Percentiles rank a stretch among this genome's conserved stretches.
These are phyloP conservation scores for Paramecium caudatum DNA, from an alignment of 73 alveolate genomes.

Conservation along the genomic window DNA sequence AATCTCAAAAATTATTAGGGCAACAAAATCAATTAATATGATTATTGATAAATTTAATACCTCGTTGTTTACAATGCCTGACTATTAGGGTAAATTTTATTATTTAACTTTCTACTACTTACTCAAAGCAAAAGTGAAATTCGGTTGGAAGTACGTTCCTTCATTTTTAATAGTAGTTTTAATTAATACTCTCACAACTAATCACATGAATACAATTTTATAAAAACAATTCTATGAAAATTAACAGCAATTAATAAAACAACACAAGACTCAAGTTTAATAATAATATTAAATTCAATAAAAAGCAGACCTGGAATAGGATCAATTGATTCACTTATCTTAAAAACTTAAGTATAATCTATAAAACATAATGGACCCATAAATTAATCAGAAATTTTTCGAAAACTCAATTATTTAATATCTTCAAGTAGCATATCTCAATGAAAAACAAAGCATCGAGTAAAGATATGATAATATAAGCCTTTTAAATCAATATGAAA, in stretches of 20 bases:
- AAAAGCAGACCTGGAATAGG: too few species aligned
- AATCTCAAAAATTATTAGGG: not conserved
- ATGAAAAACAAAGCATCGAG: not conserved
- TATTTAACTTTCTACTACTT: too few species aligned
- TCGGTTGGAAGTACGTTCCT: not conserved
- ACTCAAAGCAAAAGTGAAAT: not conserved
- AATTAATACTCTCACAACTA: too few species aligned
- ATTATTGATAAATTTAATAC: not conserved
- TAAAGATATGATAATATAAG: not conserved
- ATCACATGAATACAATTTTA: too few species aligned
- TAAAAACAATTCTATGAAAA: too few species aligned
- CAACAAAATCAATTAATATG: not conserved
- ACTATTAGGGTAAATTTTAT: too few species aligned
- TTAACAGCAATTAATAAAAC: too few species aligned
- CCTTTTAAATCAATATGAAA: not conserved
- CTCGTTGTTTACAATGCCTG: too few species aligned
- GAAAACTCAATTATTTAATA: not conserved
- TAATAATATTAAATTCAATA: too few species aligned
- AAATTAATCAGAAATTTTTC: not conserved
- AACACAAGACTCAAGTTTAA: too few species aligned
- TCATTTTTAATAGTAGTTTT: too few species aligned
- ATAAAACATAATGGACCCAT: not conserved
- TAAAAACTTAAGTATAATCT: conserved; percentile 1
- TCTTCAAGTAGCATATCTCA: not conserved
- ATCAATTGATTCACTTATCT: not conserved